These are phyloP conservation scores for Mucor mucedo DNA, from an alignment of 371 early-diverging fungal species.

Conservation along the genomic window DNA sequence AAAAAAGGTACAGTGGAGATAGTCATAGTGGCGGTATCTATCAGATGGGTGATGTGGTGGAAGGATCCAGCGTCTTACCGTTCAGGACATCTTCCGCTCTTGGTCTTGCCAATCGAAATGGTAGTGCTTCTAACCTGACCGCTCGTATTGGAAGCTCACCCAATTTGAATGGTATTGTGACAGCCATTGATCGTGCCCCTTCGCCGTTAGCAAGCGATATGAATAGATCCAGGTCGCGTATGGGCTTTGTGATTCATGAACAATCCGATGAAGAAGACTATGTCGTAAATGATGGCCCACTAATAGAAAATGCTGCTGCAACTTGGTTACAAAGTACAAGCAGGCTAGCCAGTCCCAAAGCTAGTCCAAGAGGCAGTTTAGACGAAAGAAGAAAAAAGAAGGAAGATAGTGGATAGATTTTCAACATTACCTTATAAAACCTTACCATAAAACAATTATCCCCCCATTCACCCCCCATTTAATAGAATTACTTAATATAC, in stretches of 20 bases:
- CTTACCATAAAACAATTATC: no score
- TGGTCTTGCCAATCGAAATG: constrained; percentile 36
- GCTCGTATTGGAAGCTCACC: constrained; percentile 35
- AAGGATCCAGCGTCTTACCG: constrained; percentile 33
- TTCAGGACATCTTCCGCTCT: constrained; percentile 34
- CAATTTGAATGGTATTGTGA: constrained; percentile 22
- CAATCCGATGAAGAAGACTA: constrained; percentile 40
- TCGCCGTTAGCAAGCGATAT: constrained; percentile 24
- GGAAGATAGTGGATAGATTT: constrained; percentile 13
- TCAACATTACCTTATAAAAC: no score
- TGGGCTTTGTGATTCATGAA: constrained; percentile 38
- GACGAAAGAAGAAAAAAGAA: constrained; percentile 32
- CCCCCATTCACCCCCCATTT: no score
- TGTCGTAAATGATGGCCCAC: constrained; percentile 23
- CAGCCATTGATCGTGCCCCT: constrained; percentile 20
- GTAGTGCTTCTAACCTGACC: constrained; percentile 30
- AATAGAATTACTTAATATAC: no score
- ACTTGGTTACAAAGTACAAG: constrained; percentile 22
- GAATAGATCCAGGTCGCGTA: constrained; percentile 26
- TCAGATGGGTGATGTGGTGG: constrained; percentile 20
- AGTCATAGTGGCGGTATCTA: constrained; percentile 22
- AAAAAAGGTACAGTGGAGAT: constrained; percentile 44
- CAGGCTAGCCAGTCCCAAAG: constrained; percentile 25
- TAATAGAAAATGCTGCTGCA: constrained; percentile 17
- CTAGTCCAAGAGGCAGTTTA: constrained; percentile 34